A percentile compares a stretch with the other conserved stretches of the same genome.
Conservation (phyloP, 2,329 filamentous ascomycete genomes). For the Fusarium siculi region DNA sequence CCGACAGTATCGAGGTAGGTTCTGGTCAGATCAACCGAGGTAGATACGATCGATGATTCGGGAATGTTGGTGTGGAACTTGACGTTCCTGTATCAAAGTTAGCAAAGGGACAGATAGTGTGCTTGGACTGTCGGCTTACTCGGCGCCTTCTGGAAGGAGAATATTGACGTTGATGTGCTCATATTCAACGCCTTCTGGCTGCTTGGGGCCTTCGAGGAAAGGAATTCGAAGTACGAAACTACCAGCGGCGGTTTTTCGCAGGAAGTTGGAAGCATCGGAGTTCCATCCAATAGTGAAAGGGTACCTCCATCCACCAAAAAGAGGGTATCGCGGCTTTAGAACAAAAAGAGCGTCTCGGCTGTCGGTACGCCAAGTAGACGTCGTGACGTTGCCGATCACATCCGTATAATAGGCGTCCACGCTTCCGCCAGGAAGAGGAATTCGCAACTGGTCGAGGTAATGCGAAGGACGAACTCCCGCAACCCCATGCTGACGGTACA, state of each 20-base stretch:
- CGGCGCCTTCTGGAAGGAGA: conserved; percentile 90
- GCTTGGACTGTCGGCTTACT: conserved; percentile 62
- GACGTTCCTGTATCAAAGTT: conserved; percentile 73
- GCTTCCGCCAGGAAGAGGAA: conserved; percentile 83
- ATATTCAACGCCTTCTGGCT: conserved; percentile 86
- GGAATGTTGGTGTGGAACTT: conserved; percentile 81
- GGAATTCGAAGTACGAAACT: conserved; percentile 90
- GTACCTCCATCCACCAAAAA: conserved; percentile 98
- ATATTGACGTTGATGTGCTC: conserved; percentile 82
- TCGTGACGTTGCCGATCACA: conserved; percentile 96
- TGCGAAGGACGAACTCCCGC: conserved; percentile 66
- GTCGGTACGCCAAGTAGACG: conserved; percentile 84
- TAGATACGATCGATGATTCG: conserved; percentile 66
- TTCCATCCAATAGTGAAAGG: conserved; percentile 98
- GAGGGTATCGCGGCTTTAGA: conserved; percentile 92
- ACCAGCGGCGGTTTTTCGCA: conserved; percentile 74
- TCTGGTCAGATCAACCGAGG: conserved; percentile 72
- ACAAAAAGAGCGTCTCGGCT: conserved; percentile 85
- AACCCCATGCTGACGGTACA: conserved; percentile 65
- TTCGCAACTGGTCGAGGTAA: conserved; percentile 83
- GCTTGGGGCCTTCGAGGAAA: conserved; percentile 91
- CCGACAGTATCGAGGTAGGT: conserved; percentile 96
- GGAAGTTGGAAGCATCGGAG: conserved; percentile 79
- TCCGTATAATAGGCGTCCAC: conserved; percentile 94
- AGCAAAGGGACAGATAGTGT: conserved; percentile 21